phyloP scores from a whole-genome alignment of 2,329 filamentous ascomycete genomes.

The Trichoderma asperellum region DNA sequence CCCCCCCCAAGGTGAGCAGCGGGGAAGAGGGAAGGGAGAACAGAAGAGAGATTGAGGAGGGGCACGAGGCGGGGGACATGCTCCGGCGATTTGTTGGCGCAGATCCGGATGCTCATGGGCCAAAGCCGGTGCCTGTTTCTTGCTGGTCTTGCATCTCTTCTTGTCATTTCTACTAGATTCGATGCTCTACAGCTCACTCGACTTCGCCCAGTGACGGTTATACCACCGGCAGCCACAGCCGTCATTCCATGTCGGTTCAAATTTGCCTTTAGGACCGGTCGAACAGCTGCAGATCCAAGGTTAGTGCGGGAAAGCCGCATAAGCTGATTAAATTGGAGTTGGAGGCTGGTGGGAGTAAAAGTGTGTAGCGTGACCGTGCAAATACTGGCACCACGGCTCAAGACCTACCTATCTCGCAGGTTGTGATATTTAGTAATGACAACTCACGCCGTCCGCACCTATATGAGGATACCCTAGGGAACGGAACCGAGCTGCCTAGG shows the following conservation, averaged over 20 bases:
- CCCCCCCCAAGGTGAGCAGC: constrained; percentile 12
- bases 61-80: constrained; percentile 9
- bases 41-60: neutral
- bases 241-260: neutral
- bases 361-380: constrained; percentile 29
- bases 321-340: constrained; percentile 10
- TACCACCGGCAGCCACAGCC: neutral
- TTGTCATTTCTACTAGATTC: constrained; percentile 7
- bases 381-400: constrained; percentile 13
- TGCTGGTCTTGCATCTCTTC: constrained; percentile 3
- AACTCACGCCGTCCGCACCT: neutral
- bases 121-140: neutral
- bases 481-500: neutral
- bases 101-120: constrained; percentile 7
- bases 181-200: neutral
- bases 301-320: constrained; percentile 10
- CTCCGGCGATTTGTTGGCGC: constrained; percentile 7
- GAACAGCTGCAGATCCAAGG: constrained; percentile 7
- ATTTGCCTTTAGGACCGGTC: neutral
- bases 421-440: constrained; percentile 25
- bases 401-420: neutral
- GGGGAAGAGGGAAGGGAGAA: constrained; percentile 13
- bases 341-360: constrained; percentile 11
- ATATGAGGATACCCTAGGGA: neutral
- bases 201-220: neutral